Conservation (phyloP, 179 eudicot species). For the Beta corolliflora region DNA sequence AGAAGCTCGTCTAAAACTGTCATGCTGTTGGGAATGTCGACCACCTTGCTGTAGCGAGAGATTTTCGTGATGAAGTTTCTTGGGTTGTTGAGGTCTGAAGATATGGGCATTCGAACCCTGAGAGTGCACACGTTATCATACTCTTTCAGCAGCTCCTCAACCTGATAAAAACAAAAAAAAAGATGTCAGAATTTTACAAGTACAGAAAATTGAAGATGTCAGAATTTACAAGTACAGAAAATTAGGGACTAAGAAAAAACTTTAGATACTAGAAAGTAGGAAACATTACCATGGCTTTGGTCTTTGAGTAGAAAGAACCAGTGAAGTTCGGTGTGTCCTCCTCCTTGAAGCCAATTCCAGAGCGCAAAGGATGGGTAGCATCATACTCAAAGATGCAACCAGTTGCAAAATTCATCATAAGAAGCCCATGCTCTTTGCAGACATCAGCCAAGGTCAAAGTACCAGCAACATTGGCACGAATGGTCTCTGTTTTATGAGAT, state of each 20-base stretch:
- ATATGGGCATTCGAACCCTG: slow-evolving; percentile 91
- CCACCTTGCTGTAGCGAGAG: slow-evolving; percentile 72
- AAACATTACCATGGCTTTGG: slow-evolving; percentile 87
- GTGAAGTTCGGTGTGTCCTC: slow-evolving; percentile 85
- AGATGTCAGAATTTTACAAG: no score
- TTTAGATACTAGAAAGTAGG: neutral
- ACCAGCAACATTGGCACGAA: slow-evolving; percentile 84
- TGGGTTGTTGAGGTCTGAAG: slow-evolving; percentile 89
- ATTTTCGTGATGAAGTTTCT: slow-evolving; percentile 87
- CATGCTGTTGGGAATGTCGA: slow-evolving; percentile 90
- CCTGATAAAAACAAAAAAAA: slow-evolving; percentile 63
- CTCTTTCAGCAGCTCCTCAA: slow-evolving; percentile 79
- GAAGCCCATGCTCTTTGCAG: slow-evolving; percentile 77
- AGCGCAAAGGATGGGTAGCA: slow-evolving; percentile 69
- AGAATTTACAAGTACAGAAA: neutral
- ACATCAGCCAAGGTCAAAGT: slow-evolving; percentile 82
- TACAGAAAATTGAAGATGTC: no score
- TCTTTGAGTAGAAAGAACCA: slow-evolving; percentile 90
- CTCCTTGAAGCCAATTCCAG: slow-evolving; percentile 88
- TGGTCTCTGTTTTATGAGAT: slow-evolving; percentile 80
- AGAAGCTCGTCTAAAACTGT: slow-evolving; percentile 85
- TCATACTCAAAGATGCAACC: slow-evolving; percentile 94
- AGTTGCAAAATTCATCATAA: slow-evolving; percentile 81
- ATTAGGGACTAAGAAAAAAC: neutral
- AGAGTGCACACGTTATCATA: slow-evolving; percentile 91